Evolutionary conservation across 1,139 yeast genomes (phyloP).

Genomic region (Hansenula lynferdii): DNA sequence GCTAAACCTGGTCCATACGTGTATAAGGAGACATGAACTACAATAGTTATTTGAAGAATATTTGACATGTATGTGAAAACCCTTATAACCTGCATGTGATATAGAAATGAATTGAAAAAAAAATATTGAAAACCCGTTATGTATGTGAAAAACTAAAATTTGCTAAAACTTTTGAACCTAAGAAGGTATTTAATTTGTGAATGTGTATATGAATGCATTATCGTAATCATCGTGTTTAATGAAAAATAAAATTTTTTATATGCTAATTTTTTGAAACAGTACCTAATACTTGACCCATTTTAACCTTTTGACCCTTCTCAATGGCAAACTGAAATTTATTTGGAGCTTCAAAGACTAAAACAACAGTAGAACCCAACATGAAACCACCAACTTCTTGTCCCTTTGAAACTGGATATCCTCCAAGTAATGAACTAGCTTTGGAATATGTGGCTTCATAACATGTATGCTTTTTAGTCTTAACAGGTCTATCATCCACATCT

Average conservation of each 20-base stretch:
- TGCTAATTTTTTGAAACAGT: too few relatives aligned
- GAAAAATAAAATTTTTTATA: not conserved
- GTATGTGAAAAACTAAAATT: too few relatives aligned
- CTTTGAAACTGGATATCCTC: slow-evolving; percentile 84
- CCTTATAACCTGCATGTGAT: too few relatives aligned
- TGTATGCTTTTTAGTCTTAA: slow-evolving; percentile 58
- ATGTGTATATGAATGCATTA: not conserved
- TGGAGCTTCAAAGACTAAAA: slow-evolving; percentile 95
- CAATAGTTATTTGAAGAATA: not conserved
- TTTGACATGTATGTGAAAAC: too few relatives aligned
- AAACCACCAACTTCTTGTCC: slow-evolving; percentile 99
- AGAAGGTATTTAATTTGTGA: not conserved
- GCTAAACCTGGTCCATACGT: slow-evolving; percentile 79
- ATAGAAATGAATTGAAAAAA: too few relatives aligned
- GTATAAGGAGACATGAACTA: slow-evolving; percentile 45
- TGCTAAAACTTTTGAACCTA: not conserved
- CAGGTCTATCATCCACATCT: slow-evolving; percentile 18
- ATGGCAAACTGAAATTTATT: slow-evolving; percentile 65
- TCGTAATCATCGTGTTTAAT: not conserved
- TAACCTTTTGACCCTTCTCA: slow-evolving; percentile 67
- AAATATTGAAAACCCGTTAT: too few relatives aligned
- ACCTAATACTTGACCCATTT: slow-evolving; percentile 85
- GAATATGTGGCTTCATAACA: slow-evolving; percentile 94
- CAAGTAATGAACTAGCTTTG: slow-evolving; percentile 71
- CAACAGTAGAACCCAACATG: slow-evolving; percentile 93